These are phyloP conservation scores for Yamadazyma akitaensis DNA, from an alignment of 805 yeast species.

Conservation along the genomic window DNA sequence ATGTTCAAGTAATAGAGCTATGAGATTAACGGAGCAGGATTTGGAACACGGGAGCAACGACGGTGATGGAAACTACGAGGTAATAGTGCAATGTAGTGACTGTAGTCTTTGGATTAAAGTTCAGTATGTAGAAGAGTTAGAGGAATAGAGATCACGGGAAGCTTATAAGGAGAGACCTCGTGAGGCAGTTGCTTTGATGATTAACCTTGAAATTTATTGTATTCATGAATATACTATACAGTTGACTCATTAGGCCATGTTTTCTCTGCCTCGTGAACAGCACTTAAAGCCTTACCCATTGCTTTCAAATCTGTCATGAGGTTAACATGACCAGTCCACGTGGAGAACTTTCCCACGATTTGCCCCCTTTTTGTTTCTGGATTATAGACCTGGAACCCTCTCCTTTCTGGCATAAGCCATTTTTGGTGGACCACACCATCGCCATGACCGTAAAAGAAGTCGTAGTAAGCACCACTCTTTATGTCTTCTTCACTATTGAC, in stretches of 20 bases:
- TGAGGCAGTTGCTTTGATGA: neutral
- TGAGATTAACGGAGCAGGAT: conserved; percentile 58
- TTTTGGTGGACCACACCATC: conserved; percentile 89
- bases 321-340: conserved; percentile 73
- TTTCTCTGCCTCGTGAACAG: conserved; percentile 59
- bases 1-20: conserved; percentile 52
- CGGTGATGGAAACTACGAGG: conserved; percentile 51
- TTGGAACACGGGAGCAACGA: conserved; percentile 52
- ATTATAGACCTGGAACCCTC: conserved; percentile 51
- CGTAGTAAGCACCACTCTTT: conserved; percentile 65
- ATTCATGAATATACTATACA: neutral
- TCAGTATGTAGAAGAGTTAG: conserved; percentile 49
- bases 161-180: no score
- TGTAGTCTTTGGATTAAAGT: conserved; percentile 89
- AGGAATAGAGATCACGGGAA: neutral
- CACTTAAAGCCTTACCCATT: conserved; percentile 67
- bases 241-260: conserved; percentile 21
- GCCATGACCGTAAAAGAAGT: conserved; percentile 83
- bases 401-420: conserved; percentile 75
- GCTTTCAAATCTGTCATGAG: conserved; percentile 70
- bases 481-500: conserved; percentile 63
- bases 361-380: conserved; percentile 38
- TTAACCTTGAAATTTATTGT: neutral
- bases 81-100: conserved; percentile 74
- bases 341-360: conserved; percentile 62